Conservation (phyloP, 176 grass and related monocot species). For the Poa annua region DNA sequence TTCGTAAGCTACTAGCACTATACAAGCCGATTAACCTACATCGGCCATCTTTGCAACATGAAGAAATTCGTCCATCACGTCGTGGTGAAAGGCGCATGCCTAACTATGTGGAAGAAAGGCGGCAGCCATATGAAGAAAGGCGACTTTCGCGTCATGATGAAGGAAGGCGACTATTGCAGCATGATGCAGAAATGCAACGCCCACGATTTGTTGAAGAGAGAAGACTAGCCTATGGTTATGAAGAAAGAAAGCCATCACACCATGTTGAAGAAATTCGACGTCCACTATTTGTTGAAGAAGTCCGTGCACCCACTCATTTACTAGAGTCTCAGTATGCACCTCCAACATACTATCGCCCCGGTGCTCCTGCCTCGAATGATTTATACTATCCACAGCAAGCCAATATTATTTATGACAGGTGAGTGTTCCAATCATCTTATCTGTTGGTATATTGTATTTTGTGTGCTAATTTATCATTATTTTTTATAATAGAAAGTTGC, state of each 20-base stretch:
- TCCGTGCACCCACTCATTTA: not conserved
- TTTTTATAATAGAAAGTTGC: not conserved
- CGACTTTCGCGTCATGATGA: not conserved
- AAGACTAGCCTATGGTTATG: constrained; percentile 26
- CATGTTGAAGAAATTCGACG: constrained; percentile 39
- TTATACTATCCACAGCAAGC: constrained; percentile 39
- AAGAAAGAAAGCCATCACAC: constrained; percentile 17
- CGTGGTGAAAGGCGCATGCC: not conserved
- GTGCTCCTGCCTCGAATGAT: constrained; percentile 32
- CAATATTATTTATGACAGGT: constrained; percentile 52
- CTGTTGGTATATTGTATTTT: constrained; percentile 3
- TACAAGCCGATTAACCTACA: constrained; percentile 48
- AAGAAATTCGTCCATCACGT: constrained; percentile 6
- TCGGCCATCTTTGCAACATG: constrained; percentile 17
- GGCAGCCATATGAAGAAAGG: constrained; percentile 29
- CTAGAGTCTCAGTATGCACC: constrained; percentile 35
- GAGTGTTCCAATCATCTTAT: not conserved
- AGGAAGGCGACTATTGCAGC: not conserved
- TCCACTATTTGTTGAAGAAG: constrained; percentile 28
- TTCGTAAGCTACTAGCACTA: constrained; percentile 48
- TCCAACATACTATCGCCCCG: constrained; percentile 42
- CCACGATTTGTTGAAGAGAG: constrained; percentile 22
- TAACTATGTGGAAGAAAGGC: constrained; percentile 37
- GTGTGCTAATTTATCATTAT: constrained; percentile 19
- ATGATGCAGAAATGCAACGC: constrained; percentile 17